phyloP scores from a whole-genome alignment of 2,329 filamentous ascomycete genomes.

The Monilinia laxa region DNA sequence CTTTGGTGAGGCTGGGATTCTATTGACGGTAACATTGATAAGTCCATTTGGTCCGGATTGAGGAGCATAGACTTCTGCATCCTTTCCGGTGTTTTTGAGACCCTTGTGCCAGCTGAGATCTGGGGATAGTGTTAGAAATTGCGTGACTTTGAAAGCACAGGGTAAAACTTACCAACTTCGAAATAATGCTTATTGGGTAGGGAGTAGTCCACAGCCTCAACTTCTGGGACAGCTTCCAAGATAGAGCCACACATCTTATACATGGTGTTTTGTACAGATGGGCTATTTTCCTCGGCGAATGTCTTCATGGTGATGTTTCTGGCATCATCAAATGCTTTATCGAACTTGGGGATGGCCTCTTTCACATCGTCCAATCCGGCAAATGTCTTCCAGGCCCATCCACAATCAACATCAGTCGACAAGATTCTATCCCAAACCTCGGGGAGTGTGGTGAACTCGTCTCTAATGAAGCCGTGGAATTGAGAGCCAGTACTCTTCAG shows the following conservation, averaged over 20 bases:
- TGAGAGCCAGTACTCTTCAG: slow-evolving; percentile 96
- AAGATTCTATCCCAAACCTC: slow-evolving; percentile 96
- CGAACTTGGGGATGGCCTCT: slow-evolving; percentile 64
- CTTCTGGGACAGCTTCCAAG: slow-evolving; percentile 68
- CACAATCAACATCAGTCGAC: slow-evolving; percentile 85
- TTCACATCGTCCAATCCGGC: slow-evolving; percentile 65
- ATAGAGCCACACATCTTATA: slow-evolving; percentile 97
- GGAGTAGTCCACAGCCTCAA: slow-evolving; percentile 74
- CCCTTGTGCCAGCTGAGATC: slow-evolving; percentile 97
- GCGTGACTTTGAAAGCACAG: not conserved
- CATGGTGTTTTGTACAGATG: slow-evolving; percentile 96
- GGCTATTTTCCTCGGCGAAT: slow-evolving; percentile 86
- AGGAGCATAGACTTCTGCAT: slow-evolving; percentile 93
- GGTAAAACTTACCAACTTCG: slow-evolving; percentile 70
- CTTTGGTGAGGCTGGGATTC: slow-evolving; percentile 41
- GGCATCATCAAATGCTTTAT: slow-evolving; percentile 75
- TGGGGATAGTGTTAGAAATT: slow-evolving; percentile 42
- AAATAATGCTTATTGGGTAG: slow-evolving; percentile 99
- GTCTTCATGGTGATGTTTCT: slow-evolving; percentile 83
- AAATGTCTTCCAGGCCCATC: slow-evolving; percentile 83
- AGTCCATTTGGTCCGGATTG: slow-evolving; percentile 92
- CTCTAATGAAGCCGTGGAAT: slow-evolving; percentile 90
- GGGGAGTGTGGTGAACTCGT: slow-evolving; percentile 87
- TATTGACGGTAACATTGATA: slow-evolving; percentile 86
- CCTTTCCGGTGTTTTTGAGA: slow-evolving; percentile 88